phyloP scores from a whole-genome alignment of 2,329 filamentous ascomycete genomes.

The Colletotrichum sidae region DNA sequence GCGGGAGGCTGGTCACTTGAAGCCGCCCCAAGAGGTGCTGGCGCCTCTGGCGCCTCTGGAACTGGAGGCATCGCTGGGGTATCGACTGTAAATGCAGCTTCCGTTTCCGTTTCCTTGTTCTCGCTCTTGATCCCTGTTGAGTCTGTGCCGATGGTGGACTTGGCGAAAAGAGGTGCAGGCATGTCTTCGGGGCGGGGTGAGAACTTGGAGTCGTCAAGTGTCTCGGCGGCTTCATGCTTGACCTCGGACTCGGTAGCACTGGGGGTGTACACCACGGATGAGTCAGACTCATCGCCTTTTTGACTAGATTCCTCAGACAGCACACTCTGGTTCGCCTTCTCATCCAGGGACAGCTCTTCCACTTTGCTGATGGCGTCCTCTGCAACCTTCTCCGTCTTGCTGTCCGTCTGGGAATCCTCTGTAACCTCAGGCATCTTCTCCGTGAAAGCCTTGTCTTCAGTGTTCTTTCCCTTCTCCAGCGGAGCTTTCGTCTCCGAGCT shows the following conservation, averaged over 20 bases:
- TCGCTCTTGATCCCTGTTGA: slow-evolving; percentile 2
- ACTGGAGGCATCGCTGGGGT: slow-evolving; percentile 11
- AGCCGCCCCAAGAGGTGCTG: slow-evolving; percentile 13
- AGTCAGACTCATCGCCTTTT: slow-evolving; percentile 43
- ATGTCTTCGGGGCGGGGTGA: slow-evolving; percentile 74
- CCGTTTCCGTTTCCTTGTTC: slow-evolving; percentile 33
- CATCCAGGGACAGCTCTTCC: slow-evolving; percentile 29
- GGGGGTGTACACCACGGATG: slow-evolving; percentile 41
- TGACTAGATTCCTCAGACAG: slow-evolving; percentile 25
- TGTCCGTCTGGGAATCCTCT: slow-evolving; percentile 3
- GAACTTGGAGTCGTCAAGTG: slow-evolving; percentile 41
- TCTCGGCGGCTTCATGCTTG: slow-evolving; percentile 26
- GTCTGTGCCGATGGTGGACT: slow-evolving; percentile 39
- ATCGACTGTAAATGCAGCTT: slow-evolving; percentile 41
- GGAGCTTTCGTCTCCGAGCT: slow-evolving; percentile 35
- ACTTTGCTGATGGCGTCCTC: slow-evolving; percentile 32
- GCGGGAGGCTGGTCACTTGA: slow-evolving; percentile 36
- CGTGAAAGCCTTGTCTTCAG: slow-evolving; percentile 21
- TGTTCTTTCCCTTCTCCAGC: slow-evolving; percentile 15
- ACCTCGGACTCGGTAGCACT: slow-evolving; percentile 28
- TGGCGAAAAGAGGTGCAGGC: slow-evolving; percentile 73
- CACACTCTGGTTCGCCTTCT: slow-evolving; percentile 21
- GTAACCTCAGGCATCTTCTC: slow-evolving; percentile 12
- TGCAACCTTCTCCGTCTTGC: not conserved
- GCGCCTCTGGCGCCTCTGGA: slow-evolving; percentile 27